phyloP scores from a whole-genome alignment of 306 rosid species.

The Cucumis sativus region Cucumber_9930_V3 NC_026660.2:24929001-24929500 shows the following conservation, averaged over 20 bases:
- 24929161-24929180: background rate
- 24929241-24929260: background rate
- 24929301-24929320: background rate
- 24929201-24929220: background rate
- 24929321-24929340: background rate
- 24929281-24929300: background rate
- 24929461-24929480: background rate
- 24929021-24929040: background rate
- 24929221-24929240: background rate
- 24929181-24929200: background rate
- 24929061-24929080: background rate
- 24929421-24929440: background rate
- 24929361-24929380: background rate
- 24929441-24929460: background rate
- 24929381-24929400: background rate
- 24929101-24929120: background rate
- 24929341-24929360: background rate
- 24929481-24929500: background rate
- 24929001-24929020: background rate
- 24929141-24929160: background rate
- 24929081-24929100: background rate
- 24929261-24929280: background rate
- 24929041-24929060: background rate
- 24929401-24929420: background rate
- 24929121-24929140: background rate